These are phyloP conservation scores for Candida morakotiae DNA, from an alignment of 805 yeast genomes.

Conservation along the genomic window DNA sequence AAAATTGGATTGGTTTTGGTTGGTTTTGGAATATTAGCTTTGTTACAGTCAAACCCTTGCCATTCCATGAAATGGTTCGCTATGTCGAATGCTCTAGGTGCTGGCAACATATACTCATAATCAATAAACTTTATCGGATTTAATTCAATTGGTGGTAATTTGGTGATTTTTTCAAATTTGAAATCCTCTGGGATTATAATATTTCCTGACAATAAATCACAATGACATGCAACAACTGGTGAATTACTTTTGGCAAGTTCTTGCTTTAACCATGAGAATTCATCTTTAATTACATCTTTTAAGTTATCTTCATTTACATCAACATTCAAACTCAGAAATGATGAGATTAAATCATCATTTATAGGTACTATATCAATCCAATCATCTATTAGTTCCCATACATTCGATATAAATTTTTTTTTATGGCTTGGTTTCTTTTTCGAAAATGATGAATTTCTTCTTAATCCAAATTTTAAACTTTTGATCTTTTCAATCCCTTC, in stretches of 20 bases:
- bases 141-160: slow-evolving; percentile 16
- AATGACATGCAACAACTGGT: slow-evolving; percentile 61
- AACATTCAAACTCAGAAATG: slow-evolving; percentile 31
- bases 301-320: slow-evolving; percentile 20
- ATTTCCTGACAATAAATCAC: slow-evolving; percentile 73
- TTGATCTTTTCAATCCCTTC: slow-evolving; percentile 41
- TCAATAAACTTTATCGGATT: slow-evolving; percentile 60
- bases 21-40: slow-evolving; percentile 55
- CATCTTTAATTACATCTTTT: slow-evolving; percentile 40
- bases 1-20: slow-evolving; percentile 37
- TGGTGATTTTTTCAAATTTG: neutral
- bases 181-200: slow-evolving; percentile 51
- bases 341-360: slow-evolving; percentile 32
- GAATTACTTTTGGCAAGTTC: slow-evolving; percentile 31
- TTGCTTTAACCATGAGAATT: slow-evolving; percentile 51
- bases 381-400: slow-evolving; percentile 57
- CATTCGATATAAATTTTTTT: slow-evolving; percentile 34
- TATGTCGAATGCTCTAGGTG: slow-evolving; percentile 70
- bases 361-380: slow-evolving; percentile 66
- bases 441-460: neutral
- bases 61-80: slow-evolving; percentile 75
- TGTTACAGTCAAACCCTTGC: slow-evolving; percentile 78
- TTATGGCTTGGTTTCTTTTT: slow-evolving; percentile 9
- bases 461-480: slow-evolving; percentile 6
- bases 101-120: slow-evolving; percentile 69